phyloP scores from a whole-genome alignment of 2,329 filamentous ascomycete species.

The Verticillium longisporum region DNA sequence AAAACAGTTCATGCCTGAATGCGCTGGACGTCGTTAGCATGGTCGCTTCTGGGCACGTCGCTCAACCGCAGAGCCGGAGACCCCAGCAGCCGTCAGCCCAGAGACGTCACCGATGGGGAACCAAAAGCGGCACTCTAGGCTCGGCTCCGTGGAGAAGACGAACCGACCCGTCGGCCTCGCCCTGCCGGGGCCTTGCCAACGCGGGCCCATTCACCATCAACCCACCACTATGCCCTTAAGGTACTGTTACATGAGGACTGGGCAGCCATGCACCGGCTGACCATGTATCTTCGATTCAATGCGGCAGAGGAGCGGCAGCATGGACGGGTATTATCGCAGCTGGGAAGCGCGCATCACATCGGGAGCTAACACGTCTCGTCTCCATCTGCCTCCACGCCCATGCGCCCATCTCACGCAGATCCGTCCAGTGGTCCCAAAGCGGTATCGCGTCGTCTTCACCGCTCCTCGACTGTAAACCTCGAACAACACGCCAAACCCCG shows the following conservation, averaged over 20 bases:
- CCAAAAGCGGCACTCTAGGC: neutral
- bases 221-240: conserved; percentile 6
- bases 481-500: conserved; percentile 5
- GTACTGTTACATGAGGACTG: conserved; percentile 27
- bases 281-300: conserved; percentile 12
- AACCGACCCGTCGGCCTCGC: neutral
- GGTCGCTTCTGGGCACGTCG: neutral
- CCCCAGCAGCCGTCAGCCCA: neutral
- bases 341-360: neutral
- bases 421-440: conserved; percentile 9
- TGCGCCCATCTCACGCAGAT: conserved; percentile 9
- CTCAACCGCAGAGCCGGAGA: neutral
- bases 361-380: neutral
- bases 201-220: neutral
- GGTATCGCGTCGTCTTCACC: conserved; percentile 15
- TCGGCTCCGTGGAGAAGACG: neutral
- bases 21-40: neutral
- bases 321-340: conserved; percentile 2
- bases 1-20: neutral
- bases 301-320: neutral
- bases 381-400: conserved; percentile 3
- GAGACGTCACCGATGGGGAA: neutral
- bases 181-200: neutral
- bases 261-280: conserved; percentile 28
- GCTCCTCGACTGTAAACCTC: conserved; percentile 7